Evolutionary conservation across 805 yeast genomes (phyloP).

Genomic region (Suhomyces prunicola): DNA sequence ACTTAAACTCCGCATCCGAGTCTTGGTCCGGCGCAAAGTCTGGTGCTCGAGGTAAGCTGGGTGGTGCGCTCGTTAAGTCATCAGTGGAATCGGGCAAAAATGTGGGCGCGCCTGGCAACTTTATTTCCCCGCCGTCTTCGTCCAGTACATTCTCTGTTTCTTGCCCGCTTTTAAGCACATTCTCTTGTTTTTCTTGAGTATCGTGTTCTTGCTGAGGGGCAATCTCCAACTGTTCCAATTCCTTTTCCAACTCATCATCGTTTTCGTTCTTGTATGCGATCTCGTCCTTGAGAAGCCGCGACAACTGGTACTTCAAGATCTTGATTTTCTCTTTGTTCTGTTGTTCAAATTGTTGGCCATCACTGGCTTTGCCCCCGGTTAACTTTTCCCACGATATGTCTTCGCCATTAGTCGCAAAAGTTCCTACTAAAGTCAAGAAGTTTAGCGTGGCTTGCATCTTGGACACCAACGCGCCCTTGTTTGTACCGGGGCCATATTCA

Average conservation of each 20-base stretch:
- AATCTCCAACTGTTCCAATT: constrained; percentile 12
- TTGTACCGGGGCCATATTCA: constrained; percentile 18
- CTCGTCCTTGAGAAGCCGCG: constrained; percentile 38
- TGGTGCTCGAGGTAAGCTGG: constrained; percentile 36
- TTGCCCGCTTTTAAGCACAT: background rate
- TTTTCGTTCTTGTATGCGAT: constrained; percentile 20
- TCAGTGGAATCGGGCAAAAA: constrained; percentile 1
- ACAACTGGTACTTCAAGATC: constrained; percentile 35
- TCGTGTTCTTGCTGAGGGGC: background rate
- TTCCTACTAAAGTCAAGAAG: constrained; percentile 27
- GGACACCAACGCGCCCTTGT: constrained; percentile 26
- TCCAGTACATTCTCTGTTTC: background rate
- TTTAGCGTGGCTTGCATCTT: constrained; percentile 36
- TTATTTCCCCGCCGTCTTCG: background rate
- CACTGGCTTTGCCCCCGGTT: constrained; percentile 31
- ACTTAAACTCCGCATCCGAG: constrained; percentile 15
- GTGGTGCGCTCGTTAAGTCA: constrained; percentile 1
- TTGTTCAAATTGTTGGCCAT: constrained; percentile 22
- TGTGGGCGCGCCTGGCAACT: constrained; percentile 21
- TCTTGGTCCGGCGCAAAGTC: constrained; percentile 29
- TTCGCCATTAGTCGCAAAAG: constrained; percentile 22
- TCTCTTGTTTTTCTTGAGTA: background rate
- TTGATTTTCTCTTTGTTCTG: constrained; percentile 32
- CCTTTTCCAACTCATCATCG: constrained; percentile 24
- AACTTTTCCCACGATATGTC: constrained; percentile 32